Conservation (phyloP, 2,329 filamentous ascomycete genomes). For the Rugonectria rugulosa region DNA sequence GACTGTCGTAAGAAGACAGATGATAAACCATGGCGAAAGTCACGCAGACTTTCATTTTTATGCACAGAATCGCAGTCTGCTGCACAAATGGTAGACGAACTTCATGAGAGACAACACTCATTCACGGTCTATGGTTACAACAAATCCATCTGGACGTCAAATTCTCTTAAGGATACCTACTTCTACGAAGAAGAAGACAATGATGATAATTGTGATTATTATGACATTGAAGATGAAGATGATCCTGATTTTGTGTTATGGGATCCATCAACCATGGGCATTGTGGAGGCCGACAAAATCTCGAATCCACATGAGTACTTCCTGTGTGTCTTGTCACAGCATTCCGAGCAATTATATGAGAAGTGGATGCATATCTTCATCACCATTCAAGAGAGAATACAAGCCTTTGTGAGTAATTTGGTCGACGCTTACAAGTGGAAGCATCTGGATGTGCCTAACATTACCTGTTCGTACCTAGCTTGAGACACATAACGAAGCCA, state of each 20-base stretch:
- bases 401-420: background rate
- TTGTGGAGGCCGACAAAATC: background rate
- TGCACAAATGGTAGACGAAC: background rate
- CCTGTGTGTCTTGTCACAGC: background rate
- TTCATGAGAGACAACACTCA: slow-evolving; percentile 1
- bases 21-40: background rate
- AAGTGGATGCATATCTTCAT: background rate
- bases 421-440: background rate
- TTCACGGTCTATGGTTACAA: background rate
- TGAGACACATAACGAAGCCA: background rate
- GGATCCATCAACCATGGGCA: slow-evolving; percentile 1
- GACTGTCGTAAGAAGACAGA: background rate
- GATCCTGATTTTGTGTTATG: background rate
- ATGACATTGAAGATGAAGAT: background rate
- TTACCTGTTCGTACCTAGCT: background rate
- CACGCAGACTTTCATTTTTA: background rate
- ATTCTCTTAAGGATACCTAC: background rate
- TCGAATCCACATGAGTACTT: background rate
- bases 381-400: background rate
- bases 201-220: background rate
- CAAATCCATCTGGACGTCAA: background rate
- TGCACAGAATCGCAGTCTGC: background rate
- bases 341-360: background rate
- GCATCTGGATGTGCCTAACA: background rate
- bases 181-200: background rate